phyloP scores from a whole-genome alignment of 2,329 filamentous ascomycete genomes.

The Diaporthe australafricana region DNA sequence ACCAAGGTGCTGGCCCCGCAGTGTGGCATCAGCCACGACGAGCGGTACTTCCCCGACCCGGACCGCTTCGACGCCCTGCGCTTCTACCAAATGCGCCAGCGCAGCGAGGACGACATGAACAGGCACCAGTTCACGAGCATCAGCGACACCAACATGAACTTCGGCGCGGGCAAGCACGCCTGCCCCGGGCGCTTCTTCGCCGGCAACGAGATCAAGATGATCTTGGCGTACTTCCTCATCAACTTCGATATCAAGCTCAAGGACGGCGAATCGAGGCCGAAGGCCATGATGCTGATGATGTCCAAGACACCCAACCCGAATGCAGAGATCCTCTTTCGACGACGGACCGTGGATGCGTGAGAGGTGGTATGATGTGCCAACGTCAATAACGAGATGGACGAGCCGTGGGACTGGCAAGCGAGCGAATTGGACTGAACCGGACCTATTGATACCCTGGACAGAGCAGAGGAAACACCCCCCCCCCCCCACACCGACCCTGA shows the following conservation, averaged over 20 bases:
- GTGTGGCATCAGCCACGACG: slow-evolving; percentile 55
- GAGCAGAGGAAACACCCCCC: background rate
- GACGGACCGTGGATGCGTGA: slow-evolving; percentile 43
- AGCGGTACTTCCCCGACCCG: slow-evolving; percentile 53
- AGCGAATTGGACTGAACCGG: background rate
- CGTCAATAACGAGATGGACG: background rate
- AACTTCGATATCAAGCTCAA: slow-evolving; percentile 56
- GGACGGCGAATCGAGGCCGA: slow-evolving; percentile 52
- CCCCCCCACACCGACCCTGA: background rate
- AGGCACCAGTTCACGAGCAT: slow-evolving; percentile 58
- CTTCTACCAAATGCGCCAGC: slow-evolving; percentile 58
- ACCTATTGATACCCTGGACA: slow-evolving; percentile 28
- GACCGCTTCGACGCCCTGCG: slow-evolving; percentile 61
- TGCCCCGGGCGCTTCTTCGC: slow-evolving; percentile 63
- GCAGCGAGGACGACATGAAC: slow-evolving; percentile 51
- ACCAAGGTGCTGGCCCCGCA: slow-evolving; percentile 56
- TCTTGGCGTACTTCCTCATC: slow-evolving; percentile 55
- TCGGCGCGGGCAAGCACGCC: slow-evolving; percentile 60
- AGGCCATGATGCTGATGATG: slow-evolving; percentile 52
- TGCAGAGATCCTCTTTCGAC: slow-evolving; percentile 53
- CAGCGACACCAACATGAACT: slow-evolving; percentile 56
- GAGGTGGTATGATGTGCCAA: background rate
- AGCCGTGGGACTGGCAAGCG: background rate
- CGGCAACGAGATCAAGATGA: slow-evolving; percentile 58
- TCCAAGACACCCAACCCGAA: slow-evolving; percentile 55